Base-by-base conservation (phyloP, 306 rosid genomes). In the Prunus dulcis region DNA sequence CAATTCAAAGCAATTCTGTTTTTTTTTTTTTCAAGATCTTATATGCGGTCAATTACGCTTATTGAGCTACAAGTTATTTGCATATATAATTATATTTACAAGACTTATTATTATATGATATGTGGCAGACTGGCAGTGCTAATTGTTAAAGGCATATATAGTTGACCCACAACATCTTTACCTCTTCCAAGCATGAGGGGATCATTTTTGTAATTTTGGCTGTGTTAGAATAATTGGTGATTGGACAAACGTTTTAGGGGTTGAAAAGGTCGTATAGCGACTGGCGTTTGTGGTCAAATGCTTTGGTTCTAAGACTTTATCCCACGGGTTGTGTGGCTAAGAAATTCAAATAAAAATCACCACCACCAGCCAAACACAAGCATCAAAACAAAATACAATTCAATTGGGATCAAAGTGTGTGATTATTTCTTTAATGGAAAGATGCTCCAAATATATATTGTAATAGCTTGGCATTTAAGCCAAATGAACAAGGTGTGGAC, bases 131-230 rank as follows among this genome's bases (percentile, higher is more conserved):
- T 23, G 23, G 23, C 32, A 3, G 8, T 3, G 13, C 61, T 50
- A 50, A 69, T 51, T 28, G 19, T 50, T 3, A 25, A 12, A 49
- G 12, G 14, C 3, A 27, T 61, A 23, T 57, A n/a, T 52, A 38
- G 71, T 78, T 76, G 87, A 79, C 81, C 56, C 49, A 12, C 6
- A 2, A 12, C 6, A 2, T 9, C 57, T 17, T 17, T 18, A 43
- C 74, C 86, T 56, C 55, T 65, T 73, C 73, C 81, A 32, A 62
- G 52, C 45, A 49, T 22, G 75, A 63, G 71, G 82, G 79, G 41
- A 30, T 55, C 60, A 64, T 3, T 71, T 23, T 13, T 32, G 60
- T 46, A 72, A 56, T 64, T 67, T 45, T 43, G 9, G 7, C 14
- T 18, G 11, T 14, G 5, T 55, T 34, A 46, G 20, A 10, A 23